Conservation (phyloP, 768 basidiomycete genomes). For the Boletus bicolor region DNA sequence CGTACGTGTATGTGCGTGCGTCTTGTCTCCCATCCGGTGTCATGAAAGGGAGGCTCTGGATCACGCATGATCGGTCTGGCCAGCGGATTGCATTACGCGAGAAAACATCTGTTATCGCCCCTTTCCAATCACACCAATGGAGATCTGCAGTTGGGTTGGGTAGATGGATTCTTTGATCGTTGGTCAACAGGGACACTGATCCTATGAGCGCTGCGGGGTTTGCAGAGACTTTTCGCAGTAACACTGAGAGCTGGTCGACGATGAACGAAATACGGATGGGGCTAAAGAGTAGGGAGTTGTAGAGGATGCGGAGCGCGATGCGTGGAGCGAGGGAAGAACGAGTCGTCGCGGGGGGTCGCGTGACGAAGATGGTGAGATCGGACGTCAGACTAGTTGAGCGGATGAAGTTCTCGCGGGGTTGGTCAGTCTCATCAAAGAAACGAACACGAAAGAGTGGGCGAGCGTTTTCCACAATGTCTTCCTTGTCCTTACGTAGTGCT, state of each 20-base stretch:
- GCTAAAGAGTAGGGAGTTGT: conserved; percentile 94
- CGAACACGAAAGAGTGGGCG: conserved; percentile 85
- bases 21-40: conserved; percentile 44
- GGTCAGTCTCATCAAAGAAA: conserved; percentile 93
- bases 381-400: conserved; percentile 78
- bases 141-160: conserved; percentile 86
- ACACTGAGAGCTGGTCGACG: conserved; percentile 78
- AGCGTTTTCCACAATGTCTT: conserved; percentile 48
- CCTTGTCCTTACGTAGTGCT: conserved; percentile 63
- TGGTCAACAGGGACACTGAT: conserved; percentile 75
- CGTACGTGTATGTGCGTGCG: conserved; percentile 68
- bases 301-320: conserved; percentile 79
- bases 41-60: conserved; percentile 63
- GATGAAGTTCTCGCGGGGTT: conserved; percentile 69
- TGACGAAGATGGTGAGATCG: conserved; percentile 91
- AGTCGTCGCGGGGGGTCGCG: conserved; percentile 62
- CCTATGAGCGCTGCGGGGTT: conserved; percentile 72
- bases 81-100: conserved; percentile 75
- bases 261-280: conserved; percentile 70
- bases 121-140: conserved; percentile 97
- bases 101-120: conserved; percentile 95
- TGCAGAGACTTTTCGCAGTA: conserved; percentile 67
- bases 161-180: conserved; percentile 61
- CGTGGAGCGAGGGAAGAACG: conserved; percentile 69
- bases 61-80: conserved; percentile 85